Evolutionary conservation across 2,329 filamentous ascomycete genomes (phyloP).

Genomic region (Aureobasidium sp.): DNA sequence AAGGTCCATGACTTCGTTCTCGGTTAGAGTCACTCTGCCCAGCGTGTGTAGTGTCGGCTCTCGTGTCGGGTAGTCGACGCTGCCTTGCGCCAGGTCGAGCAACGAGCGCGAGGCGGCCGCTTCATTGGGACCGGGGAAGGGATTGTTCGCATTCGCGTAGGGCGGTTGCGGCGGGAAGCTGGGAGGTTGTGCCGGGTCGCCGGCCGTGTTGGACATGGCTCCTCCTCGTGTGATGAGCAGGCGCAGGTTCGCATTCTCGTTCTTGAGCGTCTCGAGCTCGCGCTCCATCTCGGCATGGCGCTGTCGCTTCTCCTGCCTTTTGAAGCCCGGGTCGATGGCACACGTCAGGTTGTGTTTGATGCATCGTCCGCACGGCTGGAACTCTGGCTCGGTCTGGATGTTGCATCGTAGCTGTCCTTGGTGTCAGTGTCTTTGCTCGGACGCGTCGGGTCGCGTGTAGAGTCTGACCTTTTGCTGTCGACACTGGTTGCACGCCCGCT

Average conservation of each 20-base stretch:
- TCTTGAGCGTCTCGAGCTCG: slow-evolving; percentile 56
- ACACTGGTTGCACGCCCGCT: slow-evolving; percentile 77
- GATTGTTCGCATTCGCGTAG: slow-evolving; percentile 14
- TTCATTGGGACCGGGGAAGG: slow-evolving; percentile 28
- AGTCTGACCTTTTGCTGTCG: slow-evolving; percentile 67
- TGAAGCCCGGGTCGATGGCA: slow-evolving; percentile 83
- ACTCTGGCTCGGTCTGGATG: slow-evolving; percentile 66
- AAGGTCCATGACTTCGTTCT: slow-evolving; percentile 42
- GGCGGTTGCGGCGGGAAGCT: background rate
- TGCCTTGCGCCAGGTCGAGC: slow-evolving; percentile 31
- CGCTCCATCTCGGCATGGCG: slow-evolving; percentile 82
- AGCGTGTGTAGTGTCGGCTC: slow-evolving; percentile 51
- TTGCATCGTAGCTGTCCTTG: slow-evolving; percentile 63
- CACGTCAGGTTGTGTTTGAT: slow-evolving; percentile 71
- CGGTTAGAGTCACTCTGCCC: slow-evolving; percentile 37
- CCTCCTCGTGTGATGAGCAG: slow-evolving; percentile 12
- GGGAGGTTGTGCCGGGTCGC: background rate
- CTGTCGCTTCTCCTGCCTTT: slow-evolving; percentile 71
- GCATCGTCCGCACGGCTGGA: slow-evolving; percentile 68
- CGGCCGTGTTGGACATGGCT: background rate
- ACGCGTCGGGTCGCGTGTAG: background rate
- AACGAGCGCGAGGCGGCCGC: slow-evolving; percentile 29
- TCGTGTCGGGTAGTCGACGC: slow-evolving; percentile 41
- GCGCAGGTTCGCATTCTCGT: slow-evolving; percentile 15
- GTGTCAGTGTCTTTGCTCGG: slow-evolving; percentile 15